A percentile compares a stretch with the other conserved stretches of the same genome.
These are phyloP conservation scores for Aspergillus vadensis DNA, from an alignment of 2,329 filamentous ascomycete genomes.

Conservation along the genomic window DNA sequence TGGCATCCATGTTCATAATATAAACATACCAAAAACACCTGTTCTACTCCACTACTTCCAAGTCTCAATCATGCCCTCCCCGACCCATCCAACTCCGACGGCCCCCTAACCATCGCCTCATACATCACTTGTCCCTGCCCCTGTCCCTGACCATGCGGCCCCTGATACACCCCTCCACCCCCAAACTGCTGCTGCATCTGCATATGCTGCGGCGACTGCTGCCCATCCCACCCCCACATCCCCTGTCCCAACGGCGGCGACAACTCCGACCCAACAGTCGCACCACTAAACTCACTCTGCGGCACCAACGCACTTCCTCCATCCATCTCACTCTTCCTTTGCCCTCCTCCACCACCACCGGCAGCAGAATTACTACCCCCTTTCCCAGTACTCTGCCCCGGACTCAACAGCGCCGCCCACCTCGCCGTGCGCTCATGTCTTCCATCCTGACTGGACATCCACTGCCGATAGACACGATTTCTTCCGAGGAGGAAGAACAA, in stretches of 20 bases:
- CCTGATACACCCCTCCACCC: background rate
- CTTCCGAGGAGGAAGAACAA: slow-evolving; percentile 41
- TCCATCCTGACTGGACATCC: slow-evolving; percentile 39
- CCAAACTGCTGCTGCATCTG: background rate
- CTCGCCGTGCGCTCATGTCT: slow-evolving; percentile 32
- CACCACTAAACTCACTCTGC: background rate
- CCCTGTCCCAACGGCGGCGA: background rate
- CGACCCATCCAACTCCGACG: slow-evolving; percentile 23
- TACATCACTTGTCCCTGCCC: background rate
- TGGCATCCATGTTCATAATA: background rate
- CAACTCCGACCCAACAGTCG: background rate
- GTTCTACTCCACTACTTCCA: too few relatives aligned
- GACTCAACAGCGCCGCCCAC: slow-evolving; percentile 33
- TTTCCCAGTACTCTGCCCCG: background rate
- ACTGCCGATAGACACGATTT: slow-evolving; percentile 37
- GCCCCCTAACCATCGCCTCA: slow-evolving; percentile 3
- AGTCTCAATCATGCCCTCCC: background rate
- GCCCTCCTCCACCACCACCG: slow-evolving; percentile 15
- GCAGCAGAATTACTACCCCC: background rate
- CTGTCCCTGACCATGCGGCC: background rate
- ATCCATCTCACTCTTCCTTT: slow-evolving; percentile 18
- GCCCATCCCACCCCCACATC: background rate
- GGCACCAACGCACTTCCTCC: background rate
- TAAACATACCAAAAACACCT: background rate
- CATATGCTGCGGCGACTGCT: background rate